Evolutionary conservation across 768 basidiomycete species (phyloP), one percentile per base, ranked within the genome.

Genomic region (Tubosaeta sp.): DNA sequence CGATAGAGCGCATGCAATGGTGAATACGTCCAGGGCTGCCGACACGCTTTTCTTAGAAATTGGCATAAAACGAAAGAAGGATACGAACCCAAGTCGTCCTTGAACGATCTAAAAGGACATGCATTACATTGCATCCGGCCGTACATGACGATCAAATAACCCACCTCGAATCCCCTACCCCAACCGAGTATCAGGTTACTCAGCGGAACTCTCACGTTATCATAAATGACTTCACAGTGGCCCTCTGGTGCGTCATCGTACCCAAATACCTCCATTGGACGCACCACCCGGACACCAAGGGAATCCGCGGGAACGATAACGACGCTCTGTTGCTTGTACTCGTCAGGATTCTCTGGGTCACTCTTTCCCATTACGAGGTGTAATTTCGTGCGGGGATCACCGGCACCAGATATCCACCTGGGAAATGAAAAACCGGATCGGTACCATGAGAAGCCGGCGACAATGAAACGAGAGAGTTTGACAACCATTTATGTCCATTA

Each of bases 361-460:
- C 90, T 93, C 74, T 92, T 90, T 46, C 94, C 95, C 77, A 99
- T 87, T 36, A 98, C 90, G 44, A 99, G 83, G 65, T 99, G 95
- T 11, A 98, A 59, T 51, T 81, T 83, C 54, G 87, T 88, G 54
- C 94, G 79, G 40, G 93, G 93, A 68, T 98, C 94, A 16, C 94
- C 94, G 7, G 94, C 95, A 44, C 94, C 94, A 25, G 91, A 94
- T 67, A 98, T 98, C 88, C 90, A 98, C 91, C 88, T 94, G 35
- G 39, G 16, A 42, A 48, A 29, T 25, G 21, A 39, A 49, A n/a
- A 51, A 16, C 51, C 52, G 54, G 51, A 16, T 34, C 46, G 56
- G 51, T 12, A 46, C 3, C 10, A 48, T 66, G 35, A 60, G 59
- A 51, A 5, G 24, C 51, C 45, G 47, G 18, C 5, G 29, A 48